Percentiles rank a stretch among this genome's conserved stretches.
Conservation (phyloP, 768 basidiomycete species). For the Botryobasidium botryosum region DNA sequence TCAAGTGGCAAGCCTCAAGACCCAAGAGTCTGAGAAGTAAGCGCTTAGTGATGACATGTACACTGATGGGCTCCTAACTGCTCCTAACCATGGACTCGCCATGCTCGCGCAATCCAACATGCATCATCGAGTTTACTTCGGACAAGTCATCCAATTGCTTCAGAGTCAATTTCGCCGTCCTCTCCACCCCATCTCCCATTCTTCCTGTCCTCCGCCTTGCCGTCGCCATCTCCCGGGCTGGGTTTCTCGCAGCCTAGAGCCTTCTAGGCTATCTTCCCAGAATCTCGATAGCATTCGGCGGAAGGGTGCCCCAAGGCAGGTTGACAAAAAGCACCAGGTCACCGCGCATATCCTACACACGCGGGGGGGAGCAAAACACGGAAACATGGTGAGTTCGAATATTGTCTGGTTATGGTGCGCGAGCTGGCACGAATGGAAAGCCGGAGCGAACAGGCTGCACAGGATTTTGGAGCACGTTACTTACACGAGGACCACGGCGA, state of each 20-base stretch:
- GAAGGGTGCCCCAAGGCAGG: constrained; percentile 5
- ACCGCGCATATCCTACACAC: background rate
- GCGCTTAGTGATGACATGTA: too few species aligned
- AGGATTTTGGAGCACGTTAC: background rate
- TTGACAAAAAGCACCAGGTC: constrained; percentile 7
- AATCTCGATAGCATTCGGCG: background rate
- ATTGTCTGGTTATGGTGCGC: too few species aligned
- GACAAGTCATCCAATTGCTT: too few species aligned
- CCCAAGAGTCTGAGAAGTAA: too few species aligned
- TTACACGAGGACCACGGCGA: background rate
- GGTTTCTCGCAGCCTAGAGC: constrained; percentile 4
- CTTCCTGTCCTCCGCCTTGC: background rate
- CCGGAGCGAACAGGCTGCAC: background rate
- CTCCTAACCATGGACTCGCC: too few species aligned
- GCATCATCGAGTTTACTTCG: too few species aligned
- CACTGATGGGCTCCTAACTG: too few species aligned
- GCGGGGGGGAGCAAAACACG: too few species aligned
- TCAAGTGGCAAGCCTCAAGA: too few species aligned
- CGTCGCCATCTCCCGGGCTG: background rate
- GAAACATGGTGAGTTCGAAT: too few species aligned
- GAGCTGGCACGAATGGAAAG: background rate
- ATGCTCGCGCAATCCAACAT: too few species aligned
- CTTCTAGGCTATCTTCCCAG: constrained; percentile 7
- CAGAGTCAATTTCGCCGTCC: too few species aligned
- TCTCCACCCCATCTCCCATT: constrained; percentile 11